Evolutionary conservation across 768 basidiomycete genomes (phyloP).

Genomic region (Termitomyces sp.): DNA sequence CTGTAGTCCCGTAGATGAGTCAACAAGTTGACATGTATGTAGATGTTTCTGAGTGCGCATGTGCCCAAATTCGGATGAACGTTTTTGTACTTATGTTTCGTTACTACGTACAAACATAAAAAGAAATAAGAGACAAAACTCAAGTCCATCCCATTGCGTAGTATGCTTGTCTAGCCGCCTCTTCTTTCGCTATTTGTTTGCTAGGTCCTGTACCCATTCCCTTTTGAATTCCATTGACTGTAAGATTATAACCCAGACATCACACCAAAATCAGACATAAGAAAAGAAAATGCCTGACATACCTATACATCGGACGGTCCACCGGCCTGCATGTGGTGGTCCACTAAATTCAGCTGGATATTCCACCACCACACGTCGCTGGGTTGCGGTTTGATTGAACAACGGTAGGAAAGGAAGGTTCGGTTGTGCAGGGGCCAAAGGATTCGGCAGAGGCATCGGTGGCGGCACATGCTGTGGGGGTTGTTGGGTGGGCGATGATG

Average conservation of each 20-base stretch:
- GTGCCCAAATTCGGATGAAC: too few species aligned
- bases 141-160: slow-evolving; percentile 74
- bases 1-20: too few species aligned
- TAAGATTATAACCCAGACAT: slow-evolving; percentile 8
- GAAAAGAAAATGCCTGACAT: slow-evolving; percentile 22
- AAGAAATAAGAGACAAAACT: not conserved
- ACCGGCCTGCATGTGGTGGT: slow-evolving; percentile 64
- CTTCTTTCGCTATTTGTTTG: slow-evolving; percentile 78
- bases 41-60: too few species aligned
- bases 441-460: slow-evolving; percentile 39
- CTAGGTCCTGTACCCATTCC: slow-evolving; percentile 62
- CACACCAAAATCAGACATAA: slow-evolving; percentile 1
- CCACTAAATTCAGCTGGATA: slow-evolving; percentile 61
- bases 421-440: slow-evolving; percentile 62
- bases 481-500: slow-evolving; percentile 11
- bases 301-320: slow-evolving; percentile 71
- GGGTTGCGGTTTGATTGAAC: slow-evolving; percentile 72
- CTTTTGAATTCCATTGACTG: slow-evolving; percentile 69
- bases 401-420: slow-evolving; percentile 62
- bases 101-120: not conserved
- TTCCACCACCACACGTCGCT: slow-evolving; percentile 58
- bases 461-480: slow-evolving; percentile 13
- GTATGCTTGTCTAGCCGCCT: slow-evolving; percentile 69
- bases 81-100: too few species aligned
- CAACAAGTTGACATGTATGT: too few species aligned